Evolutionary conservation across 108 stramenopile genomes (phyloP).

Genomic region (Cyclotella baltica): DNA sequence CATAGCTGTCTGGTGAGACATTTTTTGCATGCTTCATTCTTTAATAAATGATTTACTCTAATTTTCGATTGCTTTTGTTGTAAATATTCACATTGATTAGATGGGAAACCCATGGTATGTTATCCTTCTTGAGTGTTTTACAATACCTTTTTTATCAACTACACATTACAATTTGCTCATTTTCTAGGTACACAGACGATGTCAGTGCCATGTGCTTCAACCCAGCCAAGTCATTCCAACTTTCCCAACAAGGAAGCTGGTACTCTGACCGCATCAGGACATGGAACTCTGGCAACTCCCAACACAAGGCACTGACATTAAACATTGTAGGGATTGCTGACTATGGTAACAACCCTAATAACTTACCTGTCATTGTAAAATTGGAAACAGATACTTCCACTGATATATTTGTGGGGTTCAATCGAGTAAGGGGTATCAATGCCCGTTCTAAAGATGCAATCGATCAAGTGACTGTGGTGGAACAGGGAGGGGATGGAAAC

Average conservation of each 20-base stretch:
- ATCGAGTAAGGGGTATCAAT: slow-evolving; percentile 42
- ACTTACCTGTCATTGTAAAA: slow-evolving; percentile 22
- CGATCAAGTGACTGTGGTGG: slow-evolving; percentile 23
- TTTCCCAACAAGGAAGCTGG: slow-evolving; percentile 4
- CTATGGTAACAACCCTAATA: slow-evolving; percentile 6
- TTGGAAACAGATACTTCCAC: slow-evolving; percentile 17
- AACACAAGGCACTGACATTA: neutral
- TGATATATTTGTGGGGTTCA: slow-evolving; percentile 47
- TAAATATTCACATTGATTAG: neutral
- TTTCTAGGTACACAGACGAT: slow-evolving; percentile 26
- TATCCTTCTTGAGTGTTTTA: neutral
- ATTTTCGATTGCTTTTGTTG: neutral
- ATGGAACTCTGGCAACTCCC: slow-evolving; percentile 6
- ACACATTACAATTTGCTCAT: neutral
- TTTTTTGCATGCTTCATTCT: neutral
- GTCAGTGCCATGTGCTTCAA: slow-evolving; percentile 38
- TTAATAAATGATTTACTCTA: neutral
- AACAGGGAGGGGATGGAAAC: slow-evolving; percentile 19
- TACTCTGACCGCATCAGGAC: slow-evolving; percentile 8
- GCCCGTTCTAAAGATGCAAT: slow-evolving; percentile 9
- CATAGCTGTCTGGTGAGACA: neutral
- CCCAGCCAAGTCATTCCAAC: slow-evolving; percentile 33
- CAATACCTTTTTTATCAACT: no score
- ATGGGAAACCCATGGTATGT: slow-evolving; percentile 39
- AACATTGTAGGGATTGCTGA: slow-evolving; percentile 41